Evolutionary conservation across 2,329 filamentous ascomycete species (phyloP).

Genomic region (Microcera coccophila): DNA sequence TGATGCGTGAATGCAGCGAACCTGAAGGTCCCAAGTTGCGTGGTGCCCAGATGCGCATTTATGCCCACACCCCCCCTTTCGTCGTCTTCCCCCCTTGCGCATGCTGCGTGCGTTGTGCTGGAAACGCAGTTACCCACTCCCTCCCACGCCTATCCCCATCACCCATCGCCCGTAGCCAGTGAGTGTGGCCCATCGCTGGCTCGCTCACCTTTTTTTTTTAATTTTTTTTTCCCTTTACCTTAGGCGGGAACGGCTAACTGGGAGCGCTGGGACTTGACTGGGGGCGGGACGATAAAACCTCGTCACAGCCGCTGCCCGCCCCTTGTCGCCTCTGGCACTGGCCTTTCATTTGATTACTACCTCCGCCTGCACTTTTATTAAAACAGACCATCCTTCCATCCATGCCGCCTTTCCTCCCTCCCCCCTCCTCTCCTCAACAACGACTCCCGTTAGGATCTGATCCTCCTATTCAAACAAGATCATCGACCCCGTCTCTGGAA

Average conservation of each 20-base stretch:
- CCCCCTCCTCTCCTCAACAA: slow-evolving; percentile 25
- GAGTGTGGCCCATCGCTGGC: too few species aligned
- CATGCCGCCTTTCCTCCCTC: slow-evolving; percentile 22
- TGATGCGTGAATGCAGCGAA: too few species aligned
- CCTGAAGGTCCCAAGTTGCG: not conserved
- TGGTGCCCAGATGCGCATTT: not conserved
- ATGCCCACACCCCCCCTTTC: not conserved
- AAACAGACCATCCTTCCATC: slow-evolving; percentile 30
- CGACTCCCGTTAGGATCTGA: not conserved
- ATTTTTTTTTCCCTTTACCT: too few species aligned
- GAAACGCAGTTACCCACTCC: not conserved
- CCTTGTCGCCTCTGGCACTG: slow-evolving; percentile 1
- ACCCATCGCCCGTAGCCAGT: too few species aligned
- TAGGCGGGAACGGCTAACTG: slow-evolving; percentile 5
- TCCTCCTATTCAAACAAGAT: not conserved
- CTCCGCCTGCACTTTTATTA: slow-evolving; percentile 22
- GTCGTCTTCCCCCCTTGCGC: not conserved
- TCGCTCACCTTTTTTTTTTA: slow-evolving; percentile 1
- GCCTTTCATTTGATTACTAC: slow-evolving; percentile 1
- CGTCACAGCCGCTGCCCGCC: slow-evolving; percentile 18
- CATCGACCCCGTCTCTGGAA: slow-evolving; percentile 5
- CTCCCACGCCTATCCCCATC: slow-evolving; percentile 4
- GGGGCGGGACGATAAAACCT: slow-evolving; percentile 19
- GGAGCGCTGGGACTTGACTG: not conserved
- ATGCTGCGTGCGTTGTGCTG: slow-evolving; percentile 7